These are phyloP conservation scores for Aspergillus fumigatiaffinis DNA, from an alignment of 2,329 filamentous ascomycete species.

Conservation along the genomic window DNA sequence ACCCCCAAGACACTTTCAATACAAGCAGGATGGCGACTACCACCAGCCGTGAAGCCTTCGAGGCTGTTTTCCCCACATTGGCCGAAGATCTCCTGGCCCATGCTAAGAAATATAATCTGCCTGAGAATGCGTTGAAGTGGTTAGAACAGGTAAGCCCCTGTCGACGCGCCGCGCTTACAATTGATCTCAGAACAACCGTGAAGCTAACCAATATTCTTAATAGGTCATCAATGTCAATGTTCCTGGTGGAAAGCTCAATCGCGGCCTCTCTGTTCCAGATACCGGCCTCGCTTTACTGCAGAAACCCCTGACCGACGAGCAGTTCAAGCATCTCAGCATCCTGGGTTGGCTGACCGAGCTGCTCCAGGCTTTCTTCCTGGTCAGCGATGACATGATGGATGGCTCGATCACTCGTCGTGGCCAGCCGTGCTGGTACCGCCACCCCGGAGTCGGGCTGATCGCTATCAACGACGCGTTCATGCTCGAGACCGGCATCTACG, in stretches of 20 bases:
- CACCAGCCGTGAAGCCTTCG: constrained; percentile 70
- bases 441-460: constrained; percentile 84
- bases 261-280: constrained; percentile 96
- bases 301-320: constrained; percentile 66
- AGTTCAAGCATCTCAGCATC: constrained; percentile 83
- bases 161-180: neutral
- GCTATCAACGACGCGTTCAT: constrained; percentile 99
- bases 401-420: constrained; percentile 89
- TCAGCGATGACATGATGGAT: constrained; percentile 99
- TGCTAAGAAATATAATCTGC: constrained; percentile 77
- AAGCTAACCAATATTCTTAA: constrained; percentile 3
- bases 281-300: constrained; percentile 76
- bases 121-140: constrained; percentile 77
- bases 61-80: constrained; percentile 82
- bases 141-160: constrained; percentile 65
- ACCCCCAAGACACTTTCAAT: neutral
- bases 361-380: constrained; percentile 97
- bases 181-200: constrained; percentile 1
- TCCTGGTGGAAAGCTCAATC: constrained; percentile 95
- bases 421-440: constrained; percentile 93
- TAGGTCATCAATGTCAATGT: constrained; percentile 83
- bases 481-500: constrained; percentile 87
- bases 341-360: constrained; percentile 98
- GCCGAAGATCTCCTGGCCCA: constrained; percentile 76
- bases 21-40: constrained; percentile 62